phyloP scores from a whole-genome alignment of 2,329 filamentous ascomycete genomes.

The Calonectria leucothoes region DNA sequence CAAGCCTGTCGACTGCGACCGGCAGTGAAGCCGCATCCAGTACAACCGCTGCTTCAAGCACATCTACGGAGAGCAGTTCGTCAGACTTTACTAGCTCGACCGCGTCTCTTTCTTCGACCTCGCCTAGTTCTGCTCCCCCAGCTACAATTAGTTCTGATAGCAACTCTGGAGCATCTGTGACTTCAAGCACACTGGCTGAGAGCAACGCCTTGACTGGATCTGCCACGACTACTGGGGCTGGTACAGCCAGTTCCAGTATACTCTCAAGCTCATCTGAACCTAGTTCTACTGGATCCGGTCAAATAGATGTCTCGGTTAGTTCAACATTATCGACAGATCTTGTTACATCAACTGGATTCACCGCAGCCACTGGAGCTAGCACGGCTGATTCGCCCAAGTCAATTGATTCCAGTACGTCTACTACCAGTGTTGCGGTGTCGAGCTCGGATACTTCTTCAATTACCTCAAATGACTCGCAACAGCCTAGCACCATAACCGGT shows the following conservation, averaged over 20 bases:
- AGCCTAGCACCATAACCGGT: too few species aligned
- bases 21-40: neutral
- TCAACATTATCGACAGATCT: neutral
- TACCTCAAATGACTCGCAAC: too few species aligned
- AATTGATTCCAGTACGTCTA: too few species aligned
- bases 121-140: neutral
- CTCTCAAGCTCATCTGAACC: neutral
- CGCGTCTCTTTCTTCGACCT: neutral
- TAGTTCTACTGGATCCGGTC: neutral
- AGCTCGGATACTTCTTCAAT: too few species aligned
- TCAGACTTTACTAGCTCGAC: neutral
- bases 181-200: neutral
- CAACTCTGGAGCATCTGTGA: neutral
- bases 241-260: neutral
- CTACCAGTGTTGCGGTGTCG: too few species aligned
- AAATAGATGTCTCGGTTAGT: neutral
- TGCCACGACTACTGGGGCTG: neutral
- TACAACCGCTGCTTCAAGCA: neutral
- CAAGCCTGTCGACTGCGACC: neutral
- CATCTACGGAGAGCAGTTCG: neutral
- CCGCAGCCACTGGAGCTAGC: too few species aligned
- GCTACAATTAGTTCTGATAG: neutral
- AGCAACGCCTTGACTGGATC: neutral
- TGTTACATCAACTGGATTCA: neutral
- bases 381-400: too few species aligned